Percentiles rank a stretch among this genome's conserved stretches.
phyloP scores from a whole-genome alignment of 164 flowering plant genomes.

The Magnolia changhungtana region DNA sequence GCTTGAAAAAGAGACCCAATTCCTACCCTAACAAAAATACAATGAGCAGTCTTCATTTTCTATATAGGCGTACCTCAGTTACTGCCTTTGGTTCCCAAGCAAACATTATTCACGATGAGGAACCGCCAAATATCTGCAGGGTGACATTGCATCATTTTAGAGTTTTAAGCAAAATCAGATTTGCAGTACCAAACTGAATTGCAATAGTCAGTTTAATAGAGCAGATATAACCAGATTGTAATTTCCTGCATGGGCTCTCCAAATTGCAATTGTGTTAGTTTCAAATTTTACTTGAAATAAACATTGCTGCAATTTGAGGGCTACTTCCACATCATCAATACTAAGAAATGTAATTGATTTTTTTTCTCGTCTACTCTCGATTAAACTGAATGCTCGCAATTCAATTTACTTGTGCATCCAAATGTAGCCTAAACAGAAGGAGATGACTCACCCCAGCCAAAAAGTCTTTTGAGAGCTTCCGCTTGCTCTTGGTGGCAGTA shows the following conservation, averaged over 20 bases:
- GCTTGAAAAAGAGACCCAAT: no score
- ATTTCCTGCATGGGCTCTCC: not conserved
- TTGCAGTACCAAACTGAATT: not conserved
- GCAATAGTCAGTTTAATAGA: not conserved
- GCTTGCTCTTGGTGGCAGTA: slow-evolving; percentile 27
- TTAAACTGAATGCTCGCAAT: not conserved
- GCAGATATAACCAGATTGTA: not conserved
- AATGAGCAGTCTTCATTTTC: not conserved
- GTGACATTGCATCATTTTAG: not conserved
- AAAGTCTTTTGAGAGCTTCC: slow-evolving; percentile 52
- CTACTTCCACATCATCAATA: not conserved
- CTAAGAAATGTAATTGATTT: not conserved
- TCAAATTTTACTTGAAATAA: not conserved
- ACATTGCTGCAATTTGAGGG: not conserved
- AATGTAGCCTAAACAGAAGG: not conserved
- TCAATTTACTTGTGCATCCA: not conserved
- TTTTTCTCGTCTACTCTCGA: not conserved
- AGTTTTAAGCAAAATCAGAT: not conserved
- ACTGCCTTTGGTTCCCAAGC: no score
- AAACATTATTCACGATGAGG: slow-evolving; percentile 4
- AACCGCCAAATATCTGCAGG: slow-evolving; percentile 44
- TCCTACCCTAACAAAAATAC: no score
- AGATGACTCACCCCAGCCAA: slow-evolving; percentile 56
- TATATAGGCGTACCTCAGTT: no score
- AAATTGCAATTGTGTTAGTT: not conserved